These are phyloP conservation scores for Vigna angularis DNA, from an alignment of 306 rosid species.

Conservation along the genomic window DNA sequence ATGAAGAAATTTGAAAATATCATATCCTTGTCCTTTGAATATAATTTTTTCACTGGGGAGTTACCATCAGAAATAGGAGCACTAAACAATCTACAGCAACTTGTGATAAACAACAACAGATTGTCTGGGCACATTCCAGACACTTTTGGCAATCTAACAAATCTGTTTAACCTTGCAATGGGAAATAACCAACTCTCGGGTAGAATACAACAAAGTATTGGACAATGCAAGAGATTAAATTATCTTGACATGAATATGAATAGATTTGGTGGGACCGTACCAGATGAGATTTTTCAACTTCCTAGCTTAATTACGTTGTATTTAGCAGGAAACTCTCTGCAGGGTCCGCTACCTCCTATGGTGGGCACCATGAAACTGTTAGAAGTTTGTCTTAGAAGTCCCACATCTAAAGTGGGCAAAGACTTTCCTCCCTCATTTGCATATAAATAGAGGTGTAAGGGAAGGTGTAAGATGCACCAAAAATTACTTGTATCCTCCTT, in stretches of 20 bases:
- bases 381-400: too few relatives aligned
- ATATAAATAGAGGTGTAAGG: too few relatives aligned
- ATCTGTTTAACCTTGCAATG: slow-evolving; percentile 1
- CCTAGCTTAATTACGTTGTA: slow-evolving; percentile 22
- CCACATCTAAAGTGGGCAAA: too few relatives aligned
- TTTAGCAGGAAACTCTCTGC: slow-evolving; percentile 40
- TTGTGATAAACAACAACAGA: slow-evolving; percentile 7
- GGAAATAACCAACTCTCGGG: slow-evolving; percentile 43
- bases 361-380: slow-evolving; percentile 45
- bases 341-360: slow-evolving; percentile 45
- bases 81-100: slow-evolving; percentile 10
- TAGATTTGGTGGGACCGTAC: slow-evolving; percentile 48
- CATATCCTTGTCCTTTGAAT: slow-evolving; percentile 42
- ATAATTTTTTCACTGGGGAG: slow-evolving; percentile 43
- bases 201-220: slow-evolving; percentile 45
- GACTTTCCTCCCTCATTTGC: too few relatives aligned
- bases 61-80: slow-evolving; percentile 49
- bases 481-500: too few relatives aligned
- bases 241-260: slow-evolving; percentile 20
- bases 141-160: slow-evolving; percentile 52
- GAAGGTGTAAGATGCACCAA: too few relatives aligned
- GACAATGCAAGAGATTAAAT: slow-evolving; percentile 32
- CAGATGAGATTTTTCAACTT: slow-evolving; percentile 49
- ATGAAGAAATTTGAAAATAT: slow-evolving; percentile 43
- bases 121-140: slow-evolving; percentile 54